These are phyloP conservation scores for Leavenworthia alabamica DNA, from an alignment of 345 rosid genomes.

Conservation along the genomic window DNA sequence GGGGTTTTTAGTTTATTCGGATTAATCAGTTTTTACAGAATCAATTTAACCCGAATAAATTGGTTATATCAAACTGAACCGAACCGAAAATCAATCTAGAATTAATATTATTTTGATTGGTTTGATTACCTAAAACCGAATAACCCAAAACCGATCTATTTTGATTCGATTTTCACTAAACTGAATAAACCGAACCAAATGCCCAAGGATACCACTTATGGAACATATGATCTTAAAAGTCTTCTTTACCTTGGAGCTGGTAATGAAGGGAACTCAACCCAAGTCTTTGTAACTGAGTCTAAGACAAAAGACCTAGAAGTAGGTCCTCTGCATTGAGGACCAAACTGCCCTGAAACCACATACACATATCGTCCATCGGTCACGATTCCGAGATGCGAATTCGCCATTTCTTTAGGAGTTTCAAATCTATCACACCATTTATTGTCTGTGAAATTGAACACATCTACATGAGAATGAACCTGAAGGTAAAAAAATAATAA, in stretches of 20 bases:
- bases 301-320: constrained; percentile 47
- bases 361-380: constrained; percentile 68
- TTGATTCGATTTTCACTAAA: no score
- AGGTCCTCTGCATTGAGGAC: constrained; percentile 77
- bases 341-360: constrained; percentile 66
- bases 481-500: constrained; percentile 18
- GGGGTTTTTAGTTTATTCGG: no score
- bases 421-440: constrained; percentile 57
- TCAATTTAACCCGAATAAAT: no score
- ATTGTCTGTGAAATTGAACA: constrained; percentile 56
- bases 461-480: constrained; percentile 88
- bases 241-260: constrained; percentile 59
- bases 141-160: no score
- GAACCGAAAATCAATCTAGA: no score
- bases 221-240: not conserved
- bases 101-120: no score
- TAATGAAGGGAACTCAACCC: constrained; percentile 53
- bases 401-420: constrained; percentile 67
- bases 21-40: no score
- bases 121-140: no score
- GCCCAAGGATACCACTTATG: no score
- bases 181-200: no score
- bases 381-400: constrained; percentile 75
- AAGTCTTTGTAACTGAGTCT: constrained; percentile 53
- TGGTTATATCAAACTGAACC: no score